Conservation (phyloP, 2,329 filamentous ascomycete genomes). For the Nakataea oryzae region DNA sequence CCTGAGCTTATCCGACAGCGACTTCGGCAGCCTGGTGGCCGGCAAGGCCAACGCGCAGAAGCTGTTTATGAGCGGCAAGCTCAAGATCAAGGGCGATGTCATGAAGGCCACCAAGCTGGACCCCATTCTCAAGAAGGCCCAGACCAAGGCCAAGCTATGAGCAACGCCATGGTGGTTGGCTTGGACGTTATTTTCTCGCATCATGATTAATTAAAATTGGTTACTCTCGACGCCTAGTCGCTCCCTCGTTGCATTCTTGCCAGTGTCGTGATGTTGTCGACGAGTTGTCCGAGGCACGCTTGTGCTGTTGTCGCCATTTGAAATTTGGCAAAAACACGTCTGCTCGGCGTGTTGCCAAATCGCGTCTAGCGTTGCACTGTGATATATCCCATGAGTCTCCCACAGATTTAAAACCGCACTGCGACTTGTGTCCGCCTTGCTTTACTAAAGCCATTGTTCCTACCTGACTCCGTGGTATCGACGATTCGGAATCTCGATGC, state of each 20-base stretch:
- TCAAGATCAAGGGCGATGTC: constrained; percentile 96
- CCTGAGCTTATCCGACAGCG: constrained; percentile 71
- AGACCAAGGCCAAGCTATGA: constrained; percentile 72
- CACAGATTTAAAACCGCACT: neutral
- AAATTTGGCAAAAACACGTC: too few species aligned
- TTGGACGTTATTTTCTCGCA: neutral
- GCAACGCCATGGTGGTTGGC: neutral
- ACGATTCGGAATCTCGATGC: neutral
- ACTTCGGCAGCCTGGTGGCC: constrained; percentile 72
- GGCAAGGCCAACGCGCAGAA: constrained; percentile 92
- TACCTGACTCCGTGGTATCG: too few species aligned
- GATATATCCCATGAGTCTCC: neutral
- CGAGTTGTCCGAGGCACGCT: too few species aligned
- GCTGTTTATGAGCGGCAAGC: constrained; percentile 95
- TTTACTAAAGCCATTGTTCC: neutral
- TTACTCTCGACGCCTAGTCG: neutral
- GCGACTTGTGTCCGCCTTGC: neutral
- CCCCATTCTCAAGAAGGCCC: constrained; percentile 80
- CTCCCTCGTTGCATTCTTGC: neutral
- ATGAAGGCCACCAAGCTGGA: constrained; percentile 99
- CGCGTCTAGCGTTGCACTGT: neutral
- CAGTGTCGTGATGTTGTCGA: neutral
- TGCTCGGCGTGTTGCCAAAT: neutral
- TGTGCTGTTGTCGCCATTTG: too few species aligned
- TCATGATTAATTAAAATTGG: neutral